These are phyloP conservation scores for Arabidopsis arenosa DNA, from an alignment of 345 rosid genomes.

Conservation along the genomic window DNA sequence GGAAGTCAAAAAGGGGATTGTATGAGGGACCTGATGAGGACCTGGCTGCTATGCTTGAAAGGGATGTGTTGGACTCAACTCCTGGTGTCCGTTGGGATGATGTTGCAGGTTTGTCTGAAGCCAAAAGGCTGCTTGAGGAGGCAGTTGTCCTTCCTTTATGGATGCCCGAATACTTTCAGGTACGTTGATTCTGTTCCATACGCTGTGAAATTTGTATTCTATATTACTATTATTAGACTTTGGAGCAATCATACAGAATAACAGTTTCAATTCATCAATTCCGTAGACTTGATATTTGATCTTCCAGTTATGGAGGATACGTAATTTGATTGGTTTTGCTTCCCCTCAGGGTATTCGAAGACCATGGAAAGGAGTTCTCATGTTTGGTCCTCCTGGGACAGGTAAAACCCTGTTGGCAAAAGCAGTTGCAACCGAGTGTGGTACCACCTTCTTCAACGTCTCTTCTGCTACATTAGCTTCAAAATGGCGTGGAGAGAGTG, in stretches of 20 bases:
- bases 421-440: constrained; percentile 98
- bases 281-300: not conserved
- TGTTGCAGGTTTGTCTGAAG: constrained; percentile 99
- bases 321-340: constrained; percentile 9
- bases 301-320: not conserved
- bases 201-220: constrained; percentile 3
- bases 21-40: constrained; percentile 99
- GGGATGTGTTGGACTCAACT: constrained; percentile 96
- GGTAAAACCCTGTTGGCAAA: constrained; percentile 95
- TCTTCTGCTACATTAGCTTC: constrained; percentile 98
- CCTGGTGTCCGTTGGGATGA: constrained; percentile 99
- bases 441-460: constrained; percentile 95
- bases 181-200: constrained; percentile 38
- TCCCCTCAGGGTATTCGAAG: constrained; percentile 89
- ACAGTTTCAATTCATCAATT: constrained; percentile 7
- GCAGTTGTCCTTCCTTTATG: constrained; percentile 99
- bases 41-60: constrained; percentile 97
- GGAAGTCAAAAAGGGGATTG: constrained; percentile 75
- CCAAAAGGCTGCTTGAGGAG: constrained; percentile 97
- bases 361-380: constrained; percentile 99
- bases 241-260: constrained; percentile 17
- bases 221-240: constrained; percentile 7
- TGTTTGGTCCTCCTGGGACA: constrained; percentile 99
- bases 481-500: constrained; percentile 99
- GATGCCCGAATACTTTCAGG: constrained; percentile 99